Evolutionary conservation across 306 rosid genomes (phyloP).

Genomic region (Sphenostylis stenocarpa): DNA sequence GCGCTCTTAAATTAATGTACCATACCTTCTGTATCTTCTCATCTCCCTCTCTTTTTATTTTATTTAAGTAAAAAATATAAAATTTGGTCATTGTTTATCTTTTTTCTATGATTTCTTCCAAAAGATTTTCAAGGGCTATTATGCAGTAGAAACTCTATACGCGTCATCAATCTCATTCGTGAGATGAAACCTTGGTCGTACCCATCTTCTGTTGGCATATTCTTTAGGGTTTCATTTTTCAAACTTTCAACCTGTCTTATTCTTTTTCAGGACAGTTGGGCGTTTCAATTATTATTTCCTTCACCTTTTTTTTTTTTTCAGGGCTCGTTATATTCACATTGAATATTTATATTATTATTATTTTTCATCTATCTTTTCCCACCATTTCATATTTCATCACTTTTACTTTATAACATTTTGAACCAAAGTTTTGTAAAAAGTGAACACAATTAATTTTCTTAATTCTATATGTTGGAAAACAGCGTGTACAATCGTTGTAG

Average conservation of each 20-base stretch:
- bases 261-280: constrained; percentile 36
- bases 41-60: neutral
- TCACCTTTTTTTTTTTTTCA: neutral
- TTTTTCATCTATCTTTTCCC: neutral
- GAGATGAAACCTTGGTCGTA: constrained; percentile 6
- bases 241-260: constrained; percentile 11
- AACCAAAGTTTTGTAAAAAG: neutral
- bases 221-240: constrained; percentile 25
- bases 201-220: constrained; percentile 23
- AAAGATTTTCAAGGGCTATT: neutral
- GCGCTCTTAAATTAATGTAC: constrained; percentile 22
- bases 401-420: neutral
- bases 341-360: neutral
- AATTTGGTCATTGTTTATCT: neutral
- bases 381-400: neutral
- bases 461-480: constrained; percentile 18
- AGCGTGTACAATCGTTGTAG: constrained; percentile 36
- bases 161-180: neutral
- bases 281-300: constrained; percentile 36
- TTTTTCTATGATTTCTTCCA: neutral
- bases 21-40: neutral
- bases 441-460: neutral
- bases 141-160: no score
- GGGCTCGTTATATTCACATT: neutral
- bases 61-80: neutral